phyloP scores from a whole-genome alignment of 257 asterid species.

The Lithospermum erythrorhizon region DNA sequence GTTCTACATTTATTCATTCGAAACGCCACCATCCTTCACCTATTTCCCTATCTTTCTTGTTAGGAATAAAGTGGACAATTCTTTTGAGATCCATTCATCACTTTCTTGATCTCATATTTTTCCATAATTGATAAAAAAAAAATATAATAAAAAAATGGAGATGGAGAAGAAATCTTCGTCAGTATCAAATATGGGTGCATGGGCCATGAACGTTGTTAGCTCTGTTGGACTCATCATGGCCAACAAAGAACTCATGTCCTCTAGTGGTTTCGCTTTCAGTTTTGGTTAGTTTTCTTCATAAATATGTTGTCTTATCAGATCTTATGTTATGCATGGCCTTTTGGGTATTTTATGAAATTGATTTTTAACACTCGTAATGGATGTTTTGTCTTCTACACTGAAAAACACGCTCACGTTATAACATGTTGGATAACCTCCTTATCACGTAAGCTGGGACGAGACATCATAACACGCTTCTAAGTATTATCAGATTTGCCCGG shows the following conservation, averaged over 20 bases:
- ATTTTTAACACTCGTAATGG: too few species aligned
- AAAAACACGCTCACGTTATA: too few species aligned
- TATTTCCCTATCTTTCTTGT: not conserved
- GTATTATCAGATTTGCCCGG: not conserved
- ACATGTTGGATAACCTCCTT: too few species aligned
- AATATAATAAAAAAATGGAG: conserved; percentile 38
- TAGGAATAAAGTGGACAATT: not conserved
- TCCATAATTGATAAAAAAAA: too few species aligned
- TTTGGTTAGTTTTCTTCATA: conserved; percentile 47
- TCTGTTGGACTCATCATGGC: conserved; percentile 97
- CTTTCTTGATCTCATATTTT: not conserved
- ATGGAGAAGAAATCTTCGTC: conserved; percentile 49
- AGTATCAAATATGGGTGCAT: conserved; percentile 88
- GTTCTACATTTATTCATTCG: not conserved
- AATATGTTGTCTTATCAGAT: conserved; percentile 7
- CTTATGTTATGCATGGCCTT: not conserved
- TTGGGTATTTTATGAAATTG: not conserved
- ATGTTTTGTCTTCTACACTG: too few species aligned
- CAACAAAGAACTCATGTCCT: conserved; percentile 89
- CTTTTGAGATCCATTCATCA: not conserved
- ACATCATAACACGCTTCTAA: too few species aligned
- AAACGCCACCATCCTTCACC: not conserved
- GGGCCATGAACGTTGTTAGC: conserved; percentile 95
- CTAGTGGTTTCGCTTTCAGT: conserved; percentile 61
- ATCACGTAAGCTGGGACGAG: too few species aligned